These are phyloP conservation scores for Physaria fendleri DNA, from an alignment of 345 rosid genomes.

Conservation along the genomic window DNA sequence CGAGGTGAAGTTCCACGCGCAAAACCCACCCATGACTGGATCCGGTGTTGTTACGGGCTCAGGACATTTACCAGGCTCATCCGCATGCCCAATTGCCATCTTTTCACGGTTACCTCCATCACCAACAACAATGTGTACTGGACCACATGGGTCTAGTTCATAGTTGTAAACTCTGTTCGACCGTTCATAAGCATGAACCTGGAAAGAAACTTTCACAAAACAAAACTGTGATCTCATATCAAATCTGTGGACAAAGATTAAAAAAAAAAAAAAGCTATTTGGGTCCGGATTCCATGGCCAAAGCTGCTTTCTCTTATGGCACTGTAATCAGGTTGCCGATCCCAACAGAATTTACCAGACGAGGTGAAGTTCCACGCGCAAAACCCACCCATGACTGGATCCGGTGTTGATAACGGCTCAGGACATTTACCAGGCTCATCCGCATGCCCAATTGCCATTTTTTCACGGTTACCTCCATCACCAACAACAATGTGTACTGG, in stretches of 20 bases:
- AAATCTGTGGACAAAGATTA: no score
- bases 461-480: constrained; percentile 75
- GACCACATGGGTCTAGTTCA: constrained; percentile 75
- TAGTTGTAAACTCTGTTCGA: constrained; percentile 80
- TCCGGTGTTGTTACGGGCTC: constrained; percentile 58
- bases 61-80: constrained; percentile 88
- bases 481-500: constrained; percentile 72
- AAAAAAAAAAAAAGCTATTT: no score
- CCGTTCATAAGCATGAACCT: constrained; percentile 96
- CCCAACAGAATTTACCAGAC: constrained; percentile 81
- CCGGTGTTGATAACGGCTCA: constrained; percentile 55
- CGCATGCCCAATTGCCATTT: constrained; percentile 60
- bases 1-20: constrained; percentile 71
- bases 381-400: constrained; percentile 49
- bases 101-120: constrained; percentile 78
- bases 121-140: constrained; percentile 66
- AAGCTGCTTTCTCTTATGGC: constrained; percentile 92
- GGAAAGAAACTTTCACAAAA: not conserved
- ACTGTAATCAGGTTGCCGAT: constrained; percentile 81
- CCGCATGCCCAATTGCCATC: constrained; percentile 64
- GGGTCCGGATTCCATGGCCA: constrained; percentile 87
- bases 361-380: constrained; percentile 77
- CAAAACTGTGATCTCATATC: not conserved
- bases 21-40: constrained; percentile 52
- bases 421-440: constrained; percentile 93